phyloP scores from a whole-genome alignment of 352 stramenopile species.

The Phytophthora citrophthora region DNA sequence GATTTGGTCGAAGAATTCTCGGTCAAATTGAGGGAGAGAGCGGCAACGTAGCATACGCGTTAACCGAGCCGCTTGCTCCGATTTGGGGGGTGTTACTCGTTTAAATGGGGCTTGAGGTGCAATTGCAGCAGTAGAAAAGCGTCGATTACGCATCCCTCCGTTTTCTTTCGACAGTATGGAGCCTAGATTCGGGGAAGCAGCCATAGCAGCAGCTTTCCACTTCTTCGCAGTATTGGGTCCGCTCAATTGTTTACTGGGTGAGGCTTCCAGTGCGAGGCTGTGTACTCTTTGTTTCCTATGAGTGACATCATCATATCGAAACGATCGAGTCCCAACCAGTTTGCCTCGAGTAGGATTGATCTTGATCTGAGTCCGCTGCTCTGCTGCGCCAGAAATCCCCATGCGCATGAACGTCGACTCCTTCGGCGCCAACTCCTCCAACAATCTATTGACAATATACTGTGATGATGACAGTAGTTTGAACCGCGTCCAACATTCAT shows the following conservation, averaged over 20 bases:
- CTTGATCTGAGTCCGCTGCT: slow-evolving; percentile 19
- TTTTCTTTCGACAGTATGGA: slow-evolving; percentile 11
- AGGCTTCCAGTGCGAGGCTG: neutral
- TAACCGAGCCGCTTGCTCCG: slow-evolving; percentile 14
- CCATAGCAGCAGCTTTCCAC: slow-evolving; percentile 22
- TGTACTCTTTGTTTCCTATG: no score
- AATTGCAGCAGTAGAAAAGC: slow-evolving; percentile 4
- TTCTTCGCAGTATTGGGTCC: slow-evolving; percentile 6
- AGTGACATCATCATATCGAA: slow-evolving; percentile 12
- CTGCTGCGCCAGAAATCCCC: neutral
- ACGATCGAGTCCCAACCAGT: slow-evolving; percentile 15
- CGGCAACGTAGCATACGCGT: slow-evolving; percentile 47
- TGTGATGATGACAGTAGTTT: slow-evolving; percentile 46
- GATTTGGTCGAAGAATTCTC: slow-evolving; percentile 44
- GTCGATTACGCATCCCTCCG: neutral
- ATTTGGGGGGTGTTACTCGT: neutral
- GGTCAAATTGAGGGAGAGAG: slow-evolving; percentile 57
- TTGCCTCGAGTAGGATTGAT: slow-evolving; percentile 21
- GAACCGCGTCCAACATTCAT: slow-evolving; percentile 61
- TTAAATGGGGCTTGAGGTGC: neutral
- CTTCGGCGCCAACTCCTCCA: slow-evolving; percentile 39
- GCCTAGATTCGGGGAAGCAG: slow-evolving; percentile 18
- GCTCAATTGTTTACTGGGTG: slow-evolving; percentile 1
- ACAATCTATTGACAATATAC: slow-evolving; percentile 33
- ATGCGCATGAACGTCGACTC: slow-evolving; percentile 8